Percentiles rank a stretch among this genome's conserved stretches.
These are phyloP conservation scores for Rhizophagus sp. DNA, from an alignment of 192 early-diverging fungal genomes.

Conservation along the genomic window DNA sequence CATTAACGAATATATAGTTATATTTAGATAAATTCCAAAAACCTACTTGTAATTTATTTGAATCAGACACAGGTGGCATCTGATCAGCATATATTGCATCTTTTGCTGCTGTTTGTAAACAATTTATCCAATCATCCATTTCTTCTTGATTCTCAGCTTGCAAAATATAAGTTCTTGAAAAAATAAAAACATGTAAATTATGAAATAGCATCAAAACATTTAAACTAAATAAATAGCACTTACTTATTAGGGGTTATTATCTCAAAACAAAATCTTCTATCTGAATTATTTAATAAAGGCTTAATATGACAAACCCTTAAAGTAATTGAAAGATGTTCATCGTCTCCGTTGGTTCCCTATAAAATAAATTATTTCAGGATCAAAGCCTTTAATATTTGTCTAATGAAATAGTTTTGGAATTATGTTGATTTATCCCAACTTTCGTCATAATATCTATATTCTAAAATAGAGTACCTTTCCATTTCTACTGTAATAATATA, in stretches of 20 bases:
- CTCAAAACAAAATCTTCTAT: slow-evolving; percentile 79
- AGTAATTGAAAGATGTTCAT: slow-evolving; percentile 58
- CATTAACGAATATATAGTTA: neutral
- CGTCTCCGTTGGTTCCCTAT: slow-evolving; percentile 56
- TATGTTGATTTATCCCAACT: too few species aligned
- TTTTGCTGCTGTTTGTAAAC: slow-evolving; percentile 60
- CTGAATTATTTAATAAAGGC: slow-evolving; percentile 49
- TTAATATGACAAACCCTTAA: slow-evolving; percentile 78
- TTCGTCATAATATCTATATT: too few species aligned
- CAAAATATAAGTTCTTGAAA: slow-evolving; percentile 62
- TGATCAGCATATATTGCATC: slow-evolving; percentile 55
- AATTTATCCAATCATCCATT: slow-evolving; percentile 76
- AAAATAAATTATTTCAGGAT: neutral
- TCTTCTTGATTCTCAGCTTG: slow-evolving; percentile 76
- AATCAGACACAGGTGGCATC: slow-evolving; percentile 24
- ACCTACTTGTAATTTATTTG: neutral
- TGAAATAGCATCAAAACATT: neutral
- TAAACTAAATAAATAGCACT: neutral
- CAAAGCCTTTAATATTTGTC: neutral
- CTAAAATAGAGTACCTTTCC: slow-evolving; percentile 31
- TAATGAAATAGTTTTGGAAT: neutral
- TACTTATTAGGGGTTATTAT: slow-evolving; percentile 80
- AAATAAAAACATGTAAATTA: neutral
- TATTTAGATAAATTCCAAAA: neutral
- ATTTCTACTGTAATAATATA: slow-evolving; percentile 51